These are phyloP conservation scores for Alternaria incomplexa DNA, from an alignment of 2,329 filamentous ascomycete genomes.

Conservation along the genomic window DNA sequence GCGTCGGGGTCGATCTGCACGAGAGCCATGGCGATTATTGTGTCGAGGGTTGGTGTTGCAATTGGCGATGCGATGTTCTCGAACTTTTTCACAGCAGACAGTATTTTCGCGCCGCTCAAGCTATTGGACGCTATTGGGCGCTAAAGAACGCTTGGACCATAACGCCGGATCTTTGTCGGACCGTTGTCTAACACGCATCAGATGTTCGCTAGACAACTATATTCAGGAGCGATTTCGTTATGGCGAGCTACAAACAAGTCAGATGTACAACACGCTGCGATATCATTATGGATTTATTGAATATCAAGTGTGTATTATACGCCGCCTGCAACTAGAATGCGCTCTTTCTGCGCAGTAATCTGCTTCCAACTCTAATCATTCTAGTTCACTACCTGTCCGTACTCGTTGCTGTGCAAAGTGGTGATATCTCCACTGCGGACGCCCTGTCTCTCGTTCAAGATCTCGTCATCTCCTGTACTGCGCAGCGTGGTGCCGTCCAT, in stretches of 20 bases:
- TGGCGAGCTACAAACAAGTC: background rate
- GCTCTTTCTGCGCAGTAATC: background rate
- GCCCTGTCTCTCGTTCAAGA: slow-evolving; percentile 1
- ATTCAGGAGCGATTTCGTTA: background rate
- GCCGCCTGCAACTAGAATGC: background rate
- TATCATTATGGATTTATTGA: background rate
- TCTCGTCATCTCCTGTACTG: slow-evolving; percentile 1
- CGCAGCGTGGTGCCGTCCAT: slow-evolving; percentile 12
- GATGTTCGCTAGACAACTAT: background rate
- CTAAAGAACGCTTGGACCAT: background rate
- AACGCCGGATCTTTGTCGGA: slow-evolving; percentile 4
- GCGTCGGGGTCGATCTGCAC: slow-evolving; percentile 62
- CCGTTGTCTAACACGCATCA: slow-evolving; percentile 2
- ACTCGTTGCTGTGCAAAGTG: background rate
- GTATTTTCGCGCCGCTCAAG: slow-evolving; percentile 18
- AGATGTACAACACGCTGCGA: background rate
- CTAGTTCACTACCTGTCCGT: background rate
- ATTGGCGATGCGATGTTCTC: slow-evolving; percentile 35
- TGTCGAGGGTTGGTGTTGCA: slow-evolving; percentile 30
- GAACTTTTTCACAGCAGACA: slow-evolving; percentile 29
- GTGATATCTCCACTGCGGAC: slow-evolving; percentile 1
- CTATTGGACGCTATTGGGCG: slow-evolving; percentile 5
- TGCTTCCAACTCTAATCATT: background rate
- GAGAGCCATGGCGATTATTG: slow-evolving; percentile 44
- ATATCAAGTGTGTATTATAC: background rate